Evolutionary conservation across 164 flowering plant species (phyloP).

Genomic region (Paratinospora sagittata): DNA sequence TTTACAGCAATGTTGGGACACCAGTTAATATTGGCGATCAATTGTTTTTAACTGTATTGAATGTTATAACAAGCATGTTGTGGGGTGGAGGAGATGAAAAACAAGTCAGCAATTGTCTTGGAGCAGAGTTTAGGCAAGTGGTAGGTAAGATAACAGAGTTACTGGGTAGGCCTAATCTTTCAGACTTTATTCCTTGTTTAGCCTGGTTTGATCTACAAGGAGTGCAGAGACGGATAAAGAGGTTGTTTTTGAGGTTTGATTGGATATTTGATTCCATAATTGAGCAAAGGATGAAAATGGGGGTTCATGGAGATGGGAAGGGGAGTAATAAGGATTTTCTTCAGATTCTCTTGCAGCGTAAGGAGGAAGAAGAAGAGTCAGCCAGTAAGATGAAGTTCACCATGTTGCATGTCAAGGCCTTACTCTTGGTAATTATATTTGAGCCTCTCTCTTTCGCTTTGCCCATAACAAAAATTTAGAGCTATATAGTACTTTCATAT

Average conservation of each 20-base stretch:
- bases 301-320: neutral
- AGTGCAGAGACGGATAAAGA: constrained; percentile 24
- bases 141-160: constrained; percentile 28
- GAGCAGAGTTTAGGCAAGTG: constrained; percentile 33
- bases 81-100: constrained; percentile 32
- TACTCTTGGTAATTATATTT: constrained; percentile 23
- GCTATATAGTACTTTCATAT: too few relatives aligned
- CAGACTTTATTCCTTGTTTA: constrained; percentile 45
- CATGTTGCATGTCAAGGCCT: constrained; percentile 21
- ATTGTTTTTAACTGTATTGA: constrained; percentile 15
- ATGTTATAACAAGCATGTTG: constrained; percentile 27
- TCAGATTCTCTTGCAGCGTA: constrained; percentile 23
- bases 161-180: constrained; percentile 43
- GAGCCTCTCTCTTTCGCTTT: neutral
- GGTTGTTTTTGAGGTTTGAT: constrained; percentile 24
- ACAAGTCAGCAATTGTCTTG: constrained; percentile 15
- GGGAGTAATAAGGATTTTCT: constrained; percentile 22
- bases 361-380: constrained; percentile 5
- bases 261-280: constrained; percentile 33
- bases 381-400: constrained; percentile 12
- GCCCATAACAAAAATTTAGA: neutral
- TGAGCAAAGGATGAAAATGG: constrained; percentile 27
- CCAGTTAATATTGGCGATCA: constrained; percentile 18
- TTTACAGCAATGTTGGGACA: constrained; percentile 8
- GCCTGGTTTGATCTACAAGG: constrained; percentile 53